Conservation (phyloP, 2,329 filamentous ascomycete genomes). For the Sphaerostilbella broomeana region DNA sequence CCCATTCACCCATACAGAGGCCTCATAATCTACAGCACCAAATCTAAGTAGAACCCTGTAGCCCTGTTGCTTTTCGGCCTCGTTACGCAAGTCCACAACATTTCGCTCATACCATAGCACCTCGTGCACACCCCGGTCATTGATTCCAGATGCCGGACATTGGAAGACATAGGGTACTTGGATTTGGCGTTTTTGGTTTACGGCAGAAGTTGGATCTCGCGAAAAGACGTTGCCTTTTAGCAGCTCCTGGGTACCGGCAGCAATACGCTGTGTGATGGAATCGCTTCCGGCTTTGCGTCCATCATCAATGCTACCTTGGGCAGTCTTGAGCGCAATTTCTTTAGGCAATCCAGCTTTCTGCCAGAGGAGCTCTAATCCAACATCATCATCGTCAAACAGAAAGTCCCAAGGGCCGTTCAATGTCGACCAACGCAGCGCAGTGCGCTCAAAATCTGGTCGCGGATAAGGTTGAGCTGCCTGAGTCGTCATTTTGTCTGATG, state of each 20-base stretch:
- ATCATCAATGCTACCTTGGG: conserved; percentile 17
- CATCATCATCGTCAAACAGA: conserved; percentile 58
- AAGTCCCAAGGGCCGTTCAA: conserved; percentile 60
- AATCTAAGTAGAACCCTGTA: conserved; percentile 47
- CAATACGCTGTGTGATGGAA: conserved; percentile 37
- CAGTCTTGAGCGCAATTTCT: conserved; percentile 26
- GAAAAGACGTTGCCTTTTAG: conserved; percentile 39
- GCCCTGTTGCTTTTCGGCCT: conserved; percentile 33
- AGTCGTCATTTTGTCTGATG: neutral
- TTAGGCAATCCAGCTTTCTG: conserved; percentile 44
- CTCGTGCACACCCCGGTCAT: conserved; percentile 56
- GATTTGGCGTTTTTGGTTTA: conserved; percentile 45
- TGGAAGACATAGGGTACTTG: conserved; percentile 62
- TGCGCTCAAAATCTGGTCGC: conserved; percentile 57
- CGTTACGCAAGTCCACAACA: conserved; percentile 43
- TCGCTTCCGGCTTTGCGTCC: conserved; percentile 31
- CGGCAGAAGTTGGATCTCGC: conserved; percentile 20
- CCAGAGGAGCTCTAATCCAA: conserved; percentile 48
- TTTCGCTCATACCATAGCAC: conserved; percentile 59
- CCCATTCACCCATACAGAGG: conserved; percentile 50
- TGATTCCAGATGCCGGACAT: conserved; percentile 55
- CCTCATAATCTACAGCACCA: conserved; percentile 57
- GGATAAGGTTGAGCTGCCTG: conserved; percentile 39
- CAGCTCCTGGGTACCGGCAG: conserved; percentile 41
- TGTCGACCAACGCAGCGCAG: conserved; percentile 48